A percentile compares a stretch with the other conserved stretches of the same genome.
phyloP scores from a whole-genome alignment of 2,329 filamentous ascomycete species.

The Diaporthe helianthi region DNA sequence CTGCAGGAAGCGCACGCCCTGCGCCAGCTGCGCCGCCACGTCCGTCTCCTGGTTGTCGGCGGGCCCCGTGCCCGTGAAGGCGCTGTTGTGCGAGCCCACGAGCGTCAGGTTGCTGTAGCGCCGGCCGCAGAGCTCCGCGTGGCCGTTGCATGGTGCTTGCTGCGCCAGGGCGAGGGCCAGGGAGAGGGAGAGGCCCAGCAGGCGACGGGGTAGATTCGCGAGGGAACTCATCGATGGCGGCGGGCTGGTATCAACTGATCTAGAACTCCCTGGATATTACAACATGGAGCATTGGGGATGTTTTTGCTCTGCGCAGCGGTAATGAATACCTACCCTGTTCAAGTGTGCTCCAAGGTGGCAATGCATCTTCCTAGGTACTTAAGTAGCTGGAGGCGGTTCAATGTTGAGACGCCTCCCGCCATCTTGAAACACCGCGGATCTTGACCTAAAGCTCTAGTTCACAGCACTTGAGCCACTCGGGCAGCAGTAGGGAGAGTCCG shows the following conservation, averaged over 20 bases:
- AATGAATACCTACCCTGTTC: slow-evolving; percentile 7
- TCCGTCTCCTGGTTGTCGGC: slow-evolving; percentile 67
- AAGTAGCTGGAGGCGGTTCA: too few relatives aligned
- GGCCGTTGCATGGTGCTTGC: slow-evolving; percentile 61
- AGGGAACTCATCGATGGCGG: neutral
- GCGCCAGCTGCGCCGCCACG: slow-evolving; percentile 63
- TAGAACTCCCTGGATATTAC: neutral
- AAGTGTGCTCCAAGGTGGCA: neutral
- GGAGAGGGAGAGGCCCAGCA: slow-evolving; percentile 21
- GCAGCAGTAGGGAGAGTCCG: neutral
- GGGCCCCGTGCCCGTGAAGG: slow-evolving; percentile 64
- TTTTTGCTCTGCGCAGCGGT: neutral
- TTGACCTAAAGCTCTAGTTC: neutral
- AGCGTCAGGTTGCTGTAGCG: slow-evolving; percentile 66
- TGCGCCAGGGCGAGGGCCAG: slow-evolving; percentile 11
- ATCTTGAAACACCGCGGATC: slow-evolving; percentile 17
- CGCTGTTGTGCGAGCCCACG: slow-evolving; percentile 69
- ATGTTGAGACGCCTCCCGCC: slow-evolving; percentile 21
- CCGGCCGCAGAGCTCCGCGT: slow-evolving; percentile 60
- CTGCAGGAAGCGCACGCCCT: slow-evolving; percentile 70
- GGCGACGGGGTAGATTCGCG: neutral
- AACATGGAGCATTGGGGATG: neutral
- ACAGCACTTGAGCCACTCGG: slow-evolving; percentile 4
- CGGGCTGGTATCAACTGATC: neutral
- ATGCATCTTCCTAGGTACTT: too few relatives aligned